Base-by-base conservation (phyloP, 1,284 basidiomycete species). In the Ganoderma leucocontextum region DNA sequence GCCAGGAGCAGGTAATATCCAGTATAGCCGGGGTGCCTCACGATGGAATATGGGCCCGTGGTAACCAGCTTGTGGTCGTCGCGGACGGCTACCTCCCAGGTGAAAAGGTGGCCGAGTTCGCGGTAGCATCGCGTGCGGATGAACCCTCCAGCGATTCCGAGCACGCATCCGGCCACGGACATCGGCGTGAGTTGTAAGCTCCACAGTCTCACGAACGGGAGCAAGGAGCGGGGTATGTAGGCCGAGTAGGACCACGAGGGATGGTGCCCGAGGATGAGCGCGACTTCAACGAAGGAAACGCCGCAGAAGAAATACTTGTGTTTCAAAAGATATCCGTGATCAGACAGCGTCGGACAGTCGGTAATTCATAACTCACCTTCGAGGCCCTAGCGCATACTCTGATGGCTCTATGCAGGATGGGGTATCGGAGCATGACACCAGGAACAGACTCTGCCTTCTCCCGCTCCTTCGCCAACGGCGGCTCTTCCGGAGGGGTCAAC, bases 221-320 rank as follows among this genome's bases (percentile, higher is more conserved):
- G 58, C 1, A 60, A 22, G 22, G 58, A 41, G 22, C 36, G 22
- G 17, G 58, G 58, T 22, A 60, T 60, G 36, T 39, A 60, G 22
- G 58, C 58, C 15, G 58, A 60, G 13, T 41, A 60, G 36, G 58
- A 3, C 58, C 58, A 60, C n/a, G 58, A 60, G 38, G 58, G 58
- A 17, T 60, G 58, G 38, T 60, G 58, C 38, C 58, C 58, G 38
- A 60, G 19, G 58, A 60, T 60, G 38, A 60, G 58, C 38, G 58
- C 58, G 36, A 17, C 58, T 22, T 60, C 58, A 6, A 60, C 17
- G n/a, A 60, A 39, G 38, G 58, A 60, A 29, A 60, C 13, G 22
- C 58, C n/a, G 38, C 58, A 60, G 38, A 38, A 42, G 38, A 60
- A 38, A 22, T 39, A 60, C 58, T 60, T 22, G 3, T 5, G 22